Conservation (phyloP, 768 basidiomycete species). For the Fibroporia radiculosa region DNA sequence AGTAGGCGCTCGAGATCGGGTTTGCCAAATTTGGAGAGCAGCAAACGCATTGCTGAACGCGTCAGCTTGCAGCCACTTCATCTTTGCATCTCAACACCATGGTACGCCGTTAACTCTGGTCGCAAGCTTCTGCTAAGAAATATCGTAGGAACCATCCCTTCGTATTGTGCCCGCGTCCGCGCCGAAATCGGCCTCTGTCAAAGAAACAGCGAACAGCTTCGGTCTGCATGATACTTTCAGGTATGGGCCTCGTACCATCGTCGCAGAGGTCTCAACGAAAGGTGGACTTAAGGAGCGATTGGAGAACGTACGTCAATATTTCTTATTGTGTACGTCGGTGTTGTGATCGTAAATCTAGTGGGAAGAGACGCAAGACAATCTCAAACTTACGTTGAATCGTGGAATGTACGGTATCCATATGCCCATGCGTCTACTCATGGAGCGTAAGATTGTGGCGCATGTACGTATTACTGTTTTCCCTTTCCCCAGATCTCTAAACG, state of each 20-base stretch:
- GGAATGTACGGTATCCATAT: conserved; percentile 82
- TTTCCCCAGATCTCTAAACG: neutral
- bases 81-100: too few species aligned
- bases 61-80: too few species aligned
- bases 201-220: conserved; percentile 61
- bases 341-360: conserved; percentile 46
- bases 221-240: conserved; percentile 86
- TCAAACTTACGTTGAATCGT: conserved; percentile 78
- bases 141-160: conserved; percentile 30
- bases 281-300: conserved; percentile 60
- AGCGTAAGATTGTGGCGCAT: conserved; percentile 74
- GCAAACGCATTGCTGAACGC: too few species aligned
- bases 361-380: conserved; percentile 86
- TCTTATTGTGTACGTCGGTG: neutral
- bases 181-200: conserved; percentile 54
- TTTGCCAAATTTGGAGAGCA: too few species aligned
- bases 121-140: too few species aligned
- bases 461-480: conserved; percentile 36
- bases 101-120: too few species aligned
- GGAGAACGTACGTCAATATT: conserved; percentile 51
- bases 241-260: conserved; percentile 78
- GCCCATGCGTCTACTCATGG: conserved; percentile 89
- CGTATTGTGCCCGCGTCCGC: conserved; percentile 53
- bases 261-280: conserved; percentile 59
- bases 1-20: too few species aligned